These are phyloP conservation scores for Rhodotorula sp. DNA, from an alignment of 1,284 basidiomycete genomes.

Conservation along the genomic window DNA sequence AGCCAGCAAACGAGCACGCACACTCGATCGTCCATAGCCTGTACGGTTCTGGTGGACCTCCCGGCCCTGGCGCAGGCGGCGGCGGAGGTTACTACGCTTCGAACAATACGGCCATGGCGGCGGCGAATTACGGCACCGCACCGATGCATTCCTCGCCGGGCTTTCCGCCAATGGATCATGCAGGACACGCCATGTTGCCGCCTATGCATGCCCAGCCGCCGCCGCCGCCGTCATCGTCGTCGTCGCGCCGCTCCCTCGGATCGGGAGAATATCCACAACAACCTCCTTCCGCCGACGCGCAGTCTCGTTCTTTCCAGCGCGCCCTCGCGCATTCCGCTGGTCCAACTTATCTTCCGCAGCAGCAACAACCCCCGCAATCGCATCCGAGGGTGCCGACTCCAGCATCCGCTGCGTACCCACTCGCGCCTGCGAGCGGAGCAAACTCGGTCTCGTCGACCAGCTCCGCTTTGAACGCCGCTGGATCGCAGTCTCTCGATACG, in stretches of 20 bases:
- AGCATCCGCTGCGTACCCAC: not conserved
- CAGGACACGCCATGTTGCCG: not conserved
- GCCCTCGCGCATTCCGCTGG: no score
- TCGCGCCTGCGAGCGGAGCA: not conserved
- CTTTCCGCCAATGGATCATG: not conserved
- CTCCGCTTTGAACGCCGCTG: no score
- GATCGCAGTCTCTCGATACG: no score
- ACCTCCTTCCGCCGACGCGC: no score
- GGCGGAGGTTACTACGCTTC: not conserved
- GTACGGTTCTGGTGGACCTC: not conserved
- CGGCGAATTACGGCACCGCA: not conserved
- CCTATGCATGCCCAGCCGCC: not conserved
- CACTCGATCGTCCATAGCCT: not conserved
- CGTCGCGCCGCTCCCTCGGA: no score
- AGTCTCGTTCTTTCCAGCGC: no score
- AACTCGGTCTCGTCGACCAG: no score
- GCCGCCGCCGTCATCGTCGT: not conserved
- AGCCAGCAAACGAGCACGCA: not conserved
- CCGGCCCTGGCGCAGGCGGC: no score
- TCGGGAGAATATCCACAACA: no score
- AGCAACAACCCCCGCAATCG: not conserved
- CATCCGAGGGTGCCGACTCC: not conserved
- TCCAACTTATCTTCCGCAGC: not conserved
- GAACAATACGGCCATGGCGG: not conserved
- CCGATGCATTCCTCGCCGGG: not conserved